Conservation (phyloP, 1,284 basidiomycete genomes). For the Pterula multifida region DNA sequence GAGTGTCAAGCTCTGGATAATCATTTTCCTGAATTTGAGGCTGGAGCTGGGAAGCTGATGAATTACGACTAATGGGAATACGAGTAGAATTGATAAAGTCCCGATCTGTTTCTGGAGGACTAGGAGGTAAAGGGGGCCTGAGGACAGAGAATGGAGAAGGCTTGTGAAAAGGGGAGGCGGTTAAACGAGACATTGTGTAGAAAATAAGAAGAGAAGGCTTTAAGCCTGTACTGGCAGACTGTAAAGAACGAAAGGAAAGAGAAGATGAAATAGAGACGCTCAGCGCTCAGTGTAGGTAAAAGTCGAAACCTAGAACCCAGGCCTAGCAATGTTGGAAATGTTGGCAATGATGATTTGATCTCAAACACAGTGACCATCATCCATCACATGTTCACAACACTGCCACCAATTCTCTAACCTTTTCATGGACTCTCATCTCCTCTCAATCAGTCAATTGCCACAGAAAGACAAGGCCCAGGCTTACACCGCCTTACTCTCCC, state of each 20-base stretch:
- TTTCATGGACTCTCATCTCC: background rate
- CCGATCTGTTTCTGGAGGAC: conserved; percentile 36
- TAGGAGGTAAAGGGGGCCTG: conserved; percentile 25
- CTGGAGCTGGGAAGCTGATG: conserved; percentile 15
- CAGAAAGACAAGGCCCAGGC: conserved; percentile 80
- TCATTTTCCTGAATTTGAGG: conserved; percentile 6
- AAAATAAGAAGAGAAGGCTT: conserved; percentile 5
- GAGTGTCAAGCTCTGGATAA: conserved; percentile 17
- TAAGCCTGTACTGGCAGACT: conserved; percentile 3
- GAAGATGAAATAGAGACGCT: background rate
- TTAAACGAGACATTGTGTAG: conserved; percentile 33
- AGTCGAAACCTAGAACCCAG: background rate
- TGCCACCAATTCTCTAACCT: background rate
- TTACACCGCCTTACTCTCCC: conserved; percentile 49
- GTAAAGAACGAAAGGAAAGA: conserved; percentile 4
- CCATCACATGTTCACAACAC: background rate
- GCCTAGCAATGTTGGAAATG: no score
- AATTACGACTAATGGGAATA: conserved; percentile 13
- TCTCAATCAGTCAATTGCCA: background rate
- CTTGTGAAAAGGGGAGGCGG: conserved; percentile 33
- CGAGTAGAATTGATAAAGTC: background rate
- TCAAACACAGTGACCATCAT: background rate
- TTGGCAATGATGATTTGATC: background rate
- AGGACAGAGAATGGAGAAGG: conserved; percentile 34
- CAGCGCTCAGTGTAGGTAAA: background rate